Base-by-base conservation (phyloP, 1,284 basidiomycete species). In the Pyrrhoderma lamaoense region DNA sequence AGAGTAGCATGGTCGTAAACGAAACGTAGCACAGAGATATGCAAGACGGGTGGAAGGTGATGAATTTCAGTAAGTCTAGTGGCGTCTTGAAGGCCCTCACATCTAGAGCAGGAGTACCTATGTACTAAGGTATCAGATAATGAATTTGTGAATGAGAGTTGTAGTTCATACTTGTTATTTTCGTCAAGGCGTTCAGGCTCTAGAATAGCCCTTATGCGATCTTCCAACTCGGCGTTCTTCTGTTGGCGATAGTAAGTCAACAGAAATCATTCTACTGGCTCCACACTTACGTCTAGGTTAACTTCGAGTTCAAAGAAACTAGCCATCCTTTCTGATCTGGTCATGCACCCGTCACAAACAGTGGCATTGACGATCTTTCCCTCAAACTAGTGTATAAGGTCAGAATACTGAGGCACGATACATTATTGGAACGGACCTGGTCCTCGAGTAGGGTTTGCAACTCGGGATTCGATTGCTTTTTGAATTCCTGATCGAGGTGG, bases 11-110 rank as follows among this genome's bases (percentile, higher is more conserved):
- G 59, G 64, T 93, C 89, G 61, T 86, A 96, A 22, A 89, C 81
- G 65, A 96, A 96, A 16, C 93, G 86, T 49, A 93, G 76, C 42
- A 96, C 69, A 13, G 90, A 91, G 60, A 96, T 86, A 65, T 96
- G 89, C 1, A 96, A 73, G 2, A 90, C 83, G 0, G 89, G 89
- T 1, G 93, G 93, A 0, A 94, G 73, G 45, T 73, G 63, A 14
- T 73, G 74, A 9, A 92, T 67, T 59, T 82, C 74, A 1, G 79
- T 83, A 56, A 82, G 83, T 11, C 91, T 82, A 13, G 76, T 82
- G 1, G 93, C 93, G 54, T 89, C 79, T 63, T 84, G 82, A 3
- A 89, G 74, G 16, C 65, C 67, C 37, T 79, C 70, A 62, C 93
- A 96, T 9, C 66, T 64, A 2, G 84, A 77, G 62, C 93, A 96